phyloP scores from a whole-genome alignment of 2,329 filamentous ascomycete genomes.

The Apiospora aurea region DNA sequence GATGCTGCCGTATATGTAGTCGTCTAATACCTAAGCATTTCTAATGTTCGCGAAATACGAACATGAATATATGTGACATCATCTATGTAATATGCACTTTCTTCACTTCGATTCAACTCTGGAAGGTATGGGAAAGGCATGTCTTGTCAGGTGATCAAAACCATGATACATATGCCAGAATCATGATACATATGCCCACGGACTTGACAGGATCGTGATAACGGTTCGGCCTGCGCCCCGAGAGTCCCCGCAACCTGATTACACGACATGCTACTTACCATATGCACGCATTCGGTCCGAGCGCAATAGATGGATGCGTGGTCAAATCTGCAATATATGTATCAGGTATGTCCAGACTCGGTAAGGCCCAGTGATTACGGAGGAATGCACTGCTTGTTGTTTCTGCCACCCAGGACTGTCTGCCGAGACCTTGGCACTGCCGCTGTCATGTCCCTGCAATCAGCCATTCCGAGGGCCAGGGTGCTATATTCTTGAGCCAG shows the following conservation, averaged over 20 bases:
- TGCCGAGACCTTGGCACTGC: slow-evolving; percentile 20
- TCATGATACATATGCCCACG: too few relatives aligned
- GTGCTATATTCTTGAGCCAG: background rate
- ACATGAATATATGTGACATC: background rate
- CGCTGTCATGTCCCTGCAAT: slow-evolving; percentile 11
- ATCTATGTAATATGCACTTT: background rate
- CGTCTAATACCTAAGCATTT: background rate
- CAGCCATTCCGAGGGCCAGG: background rate
- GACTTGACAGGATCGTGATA: background rate
- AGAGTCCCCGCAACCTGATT: background rate
- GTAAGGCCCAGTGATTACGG: slow-evolving; percentile 3
- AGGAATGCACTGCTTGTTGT: background rate
- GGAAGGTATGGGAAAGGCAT: too few relatives aligned
- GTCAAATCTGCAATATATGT: background rate
- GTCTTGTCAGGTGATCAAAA: too few relatives aligned
- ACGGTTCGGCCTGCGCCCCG: background rate
- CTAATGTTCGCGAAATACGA: background rate
- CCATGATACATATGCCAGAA: too few relatives aligned
- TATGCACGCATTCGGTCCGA: background rate
- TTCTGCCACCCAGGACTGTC: slow-evolving; percentile 8
- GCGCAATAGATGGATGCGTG: background rate
- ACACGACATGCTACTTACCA: background rate
- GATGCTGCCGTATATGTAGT: background rate
- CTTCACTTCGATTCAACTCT: background rate
- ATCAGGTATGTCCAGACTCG: slow-evolving; percentile 1